Percentiles rank a stretch among this genome's conserved stretches.
phyloP scores from a whole-genome alignment of 225 moss, liverwort and hornwort genomes.

The Asterella californica region DNA sequence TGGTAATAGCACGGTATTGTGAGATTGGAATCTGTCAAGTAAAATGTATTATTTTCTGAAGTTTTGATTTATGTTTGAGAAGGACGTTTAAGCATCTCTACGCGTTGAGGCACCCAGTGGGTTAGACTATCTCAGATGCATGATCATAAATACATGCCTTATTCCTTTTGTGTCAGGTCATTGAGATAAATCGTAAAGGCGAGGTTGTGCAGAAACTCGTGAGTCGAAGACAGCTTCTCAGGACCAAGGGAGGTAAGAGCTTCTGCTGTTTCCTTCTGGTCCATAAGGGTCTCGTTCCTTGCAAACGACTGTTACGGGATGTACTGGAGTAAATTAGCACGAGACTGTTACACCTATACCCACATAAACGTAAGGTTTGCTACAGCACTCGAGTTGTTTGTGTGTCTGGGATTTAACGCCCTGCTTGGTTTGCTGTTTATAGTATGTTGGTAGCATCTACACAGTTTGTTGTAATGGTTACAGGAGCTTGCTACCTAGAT shows the following conservation, averaged over 20 bases:
- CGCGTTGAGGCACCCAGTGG: too few relatives aligned
- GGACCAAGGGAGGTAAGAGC: slow-evolving; percentile 41
- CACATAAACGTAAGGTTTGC: too few relatives aligned
- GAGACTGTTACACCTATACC: too few relatives aligned
- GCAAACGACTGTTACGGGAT: background rate
- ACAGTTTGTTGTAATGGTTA: background rate
- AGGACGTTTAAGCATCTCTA: too few relatives aligned
- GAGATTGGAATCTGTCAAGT: background rate
- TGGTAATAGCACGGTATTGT: background rate
- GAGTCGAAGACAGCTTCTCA: slow-evolving; percentile 47
- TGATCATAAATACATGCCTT: too few relatives aligned
- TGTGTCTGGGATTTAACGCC: background rate
- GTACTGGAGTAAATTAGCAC: too few relatives aligned
- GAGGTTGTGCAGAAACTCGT: slow-evolving; percentile 37
- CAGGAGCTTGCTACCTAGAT: background rate
- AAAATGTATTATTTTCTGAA: too few relatives aligned
- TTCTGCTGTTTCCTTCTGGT: background rate
- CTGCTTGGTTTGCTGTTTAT: background rate
- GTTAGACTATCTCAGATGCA: too few relatives aligned
- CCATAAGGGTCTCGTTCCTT: background rate
- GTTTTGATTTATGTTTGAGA: too few relatives aligned
- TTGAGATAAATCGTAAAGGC: slow-evolving; percentile 35
- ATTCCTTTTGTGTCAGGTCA: slow-evolving; percentile 24
- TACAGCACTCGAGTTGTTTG: background rate
- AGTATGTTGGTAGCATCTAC: background rate